Percentiles rank a stretch among this genome's conserved stretches.
These are phyloP conservation scores for Tagetes patula DNA, from an alignment of 129 eudicot species.

Conservation along the genomic window DNA sequence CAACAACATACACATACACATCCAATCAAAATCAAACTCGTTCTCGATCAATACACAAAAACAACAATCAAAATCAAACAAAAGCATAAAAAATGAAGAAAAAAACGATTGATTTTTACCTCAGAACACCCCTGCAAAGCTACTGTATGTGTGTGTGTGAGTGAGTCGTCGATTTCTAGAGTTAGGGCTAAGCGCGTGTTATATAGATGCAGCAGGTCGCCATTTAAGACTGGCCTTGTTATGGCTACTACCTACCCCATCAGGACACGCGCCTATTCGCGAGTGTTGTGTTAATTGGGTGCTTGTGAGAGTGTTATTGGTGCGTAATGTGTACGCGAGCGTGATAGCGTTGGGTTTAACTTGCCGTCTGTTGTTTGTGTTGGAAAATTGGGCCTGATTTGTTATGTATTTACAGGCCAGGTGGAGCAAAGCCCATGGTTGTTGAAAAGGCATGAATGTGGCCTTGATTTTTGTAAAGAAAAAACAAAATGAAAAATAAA, in stretches of 20 bases:
- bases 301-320: not conserved
- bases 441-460: not conserved
- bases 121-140: slow-evolving; percentile 36
- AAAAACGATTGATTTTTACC: slow-evolving; percentile 14
- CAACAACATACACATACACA: slow-evolving; percentile 5
- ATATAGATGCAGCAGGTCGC: slow-evolving; percentile 16
- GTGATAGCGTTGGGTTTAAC: not conserved
- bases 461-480: not conserved
- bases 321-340: not conserved
- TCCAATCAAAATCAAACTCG: not conserved
- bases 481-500: too few relatives aligned
- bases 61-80: slow-evolving; percentile 9
- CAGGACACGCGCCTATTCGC: not conserved
- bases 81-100: not conserved
- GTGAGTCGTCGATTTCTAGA: slow-evolving; percentile 3
- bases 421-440: slow-evolving; percentile 24
- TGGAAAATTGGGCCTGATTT: slow-evolving; percentile 19
- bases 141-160: slow-evolving; percentile 6
- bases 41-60: slow-evolving; percentile 2
- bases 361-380: not conserved
- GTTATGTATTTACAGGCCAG: not conserved
- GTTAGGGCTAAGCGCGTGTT: slow-evolving; percentile 17
- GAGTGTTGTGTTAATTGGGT: not conserved
- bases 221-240: slow-evolving; percentile 26
- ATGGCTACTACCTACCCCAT: slow-evolving; percentile 27